These are phyloP conservation scores for Stereum hirsutum DNA, from an alignment of 1,284 basidiomycete species.

Conservation along the genomic window DNA sequence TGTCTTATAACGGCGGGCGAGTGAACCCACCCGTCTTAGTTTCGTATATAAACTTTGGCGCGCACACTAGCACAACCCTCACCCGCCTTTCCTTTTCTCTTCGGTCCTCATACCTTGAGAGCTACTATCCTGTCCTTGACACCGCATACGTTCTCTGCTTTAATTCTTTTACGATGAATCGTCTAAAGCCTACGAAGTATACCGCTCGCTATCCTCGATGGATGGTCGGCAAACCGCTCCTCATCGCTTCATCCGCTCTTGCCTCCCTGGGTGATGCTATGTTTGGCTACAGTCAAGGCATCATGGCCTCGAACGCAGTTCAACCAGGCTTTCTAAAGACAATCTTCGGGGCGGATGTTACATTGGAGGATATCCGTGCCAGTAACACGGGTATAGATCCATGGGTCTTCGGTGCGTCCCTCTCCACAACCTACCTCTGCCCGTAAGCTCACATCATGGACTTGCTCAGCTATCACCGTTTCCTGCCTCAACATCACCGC, in stretches of 20 bases:
- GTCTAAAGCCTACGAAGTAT: slow-evolving; percentile 23
- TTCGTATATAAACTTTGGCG: too few relatives aligned
- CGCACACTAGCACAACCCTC: too few relatives aligned
- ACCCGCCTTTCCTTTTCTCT: too few relatives aligned
- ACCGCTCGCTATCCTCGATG: slow-evolving; percentile 38
- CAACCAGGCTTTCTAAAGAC: slow-evolving; percentile 40
- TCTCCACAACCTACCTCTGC: slow-evolving; percentile 3
- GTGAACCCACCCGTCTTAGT: too few relatives aligned
- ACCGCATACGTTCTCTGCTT: too few relatives aligned
- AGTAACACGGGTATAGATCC: slow-evolving; percentile 35
- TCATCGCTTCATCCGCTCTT: slow-evolving; percentile 39
- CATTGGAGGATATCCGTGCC: slow-evolving; percentile 30
- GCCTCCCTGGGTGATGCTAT: slow-evolving; percentile 46
- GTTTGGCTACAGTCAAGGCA: slow-evolving; percentile 47
- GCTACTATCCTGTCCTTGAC: too few relatives aligned
- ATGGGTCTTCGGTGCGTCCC: slow-evolving; percentile 30
- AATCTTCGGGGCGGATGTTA: slow-evolving; percentile 35
- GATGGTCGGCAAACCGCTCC: slow-evolving; percentile 40
- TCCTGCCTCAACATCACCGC: slow-evolving; percentile 42
- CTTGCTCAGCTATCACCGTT: slow-evolving; percentile 34
- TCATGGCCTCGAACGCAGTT: slow-evolving; percentile 40
- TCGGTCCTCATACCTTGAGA: too few relatives aligned
- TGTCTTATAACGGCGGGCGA: too few relatives aligned
- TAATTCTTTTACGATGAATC: too few relatives aligned
- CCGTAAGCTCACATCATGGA: not conserved